Evolutionary conservation across 1,139 yeast species (phyloP).

Genomic region (Magnusiomyces magnusii): DNA sequence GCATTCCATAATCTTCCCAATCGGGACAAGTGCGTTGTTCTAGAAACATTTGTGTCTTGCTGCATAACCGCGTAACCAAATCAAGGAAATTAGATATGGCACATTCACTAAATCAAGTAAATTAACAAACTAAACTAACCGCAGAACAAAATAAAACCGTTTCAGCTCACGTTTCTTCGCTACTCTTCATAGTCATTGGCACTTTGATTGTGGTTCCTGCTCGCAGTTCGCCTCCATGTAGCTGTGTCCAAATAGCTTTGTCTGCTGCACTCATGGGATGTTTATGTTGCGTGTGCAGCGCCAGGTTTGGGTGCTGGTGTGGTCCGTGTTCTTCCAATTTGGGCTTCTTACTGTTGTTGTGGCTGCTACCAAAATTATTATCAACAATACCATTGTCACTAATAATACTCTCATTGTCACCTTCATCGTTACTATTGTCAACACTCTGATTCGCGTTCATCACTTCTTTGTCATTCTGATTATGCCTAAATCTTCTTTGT

Average conservation of each 20-base stretch:
- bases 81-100: neutral
- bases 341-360: neutral
- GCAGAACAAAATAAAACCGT: neutral
- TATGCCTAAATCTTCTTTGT: neutral
- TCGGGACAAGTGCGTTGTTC: neutral
- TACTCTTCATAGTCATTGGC: neutral
- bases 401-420: neutral
- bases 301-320: neutral
- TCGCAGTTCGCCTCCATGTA: neutral
- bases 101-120: neutral
- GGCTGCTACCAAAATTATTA: neutral
- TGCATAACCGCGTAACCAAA: neutral
- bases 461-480: neutral
- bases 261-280: constrained; percentile 2
- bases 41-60: neutral
- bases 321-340: neutral
- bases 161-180: neutral
- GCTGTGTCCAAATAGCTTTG: constrained; percentile 1
- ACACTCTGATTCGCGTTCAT: too few relatives aligned
- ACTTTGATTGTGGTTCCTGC: neutral
- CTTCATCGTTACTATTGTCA: neutral
- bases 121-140: neutral
- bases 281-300: neutral
- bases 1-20: neutral
- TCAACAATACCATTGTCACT: neutral